Base-by-base conservation (phyloP, 2,329 filamentous ascomycete species). In the Ophiocordyceps australis region DNA sequence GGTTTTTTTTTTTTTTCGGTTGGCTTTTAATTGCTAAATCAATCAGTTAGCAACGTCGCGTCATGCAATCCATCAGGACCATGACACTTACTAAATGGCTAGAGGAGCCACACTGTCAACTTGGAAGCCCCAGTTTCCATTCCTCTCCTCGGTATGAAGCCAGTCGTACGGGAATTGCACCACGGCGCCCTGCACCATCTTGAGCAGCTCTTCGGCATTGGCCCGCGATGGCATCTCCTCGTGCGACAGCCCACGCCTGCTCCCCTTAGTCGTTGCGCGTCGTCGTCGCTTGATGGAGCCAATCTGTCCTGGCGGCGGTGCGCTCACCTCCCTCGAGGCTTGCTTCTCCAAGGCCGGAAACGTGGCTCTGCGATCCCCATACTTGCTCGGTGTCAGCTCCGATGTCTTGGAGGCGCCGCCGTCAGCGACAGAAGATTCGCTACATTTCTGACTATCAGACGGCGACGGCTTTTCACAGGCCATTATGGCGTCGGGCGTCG, bases 161-260 rank as follows among this genome's bases (percentile, higher is more conserved):
- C 91, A 98, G 42, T 98, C 82, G 50, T 95, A 93, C 5, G 89
- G 89, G 59, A 91, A 98, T 35, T 81, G 58, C 15, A 98, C 85
- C 27, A 98, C 50, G 45, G 85, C 74, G 2, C 89, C 89, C 49
- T 95, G 86, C 15, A 89, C 66, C 55, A 89, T 55, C 34, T 70
- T 67, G 36, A 94, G 57, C 37, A 95, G 52, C 38, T 80, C 76
- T 45, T 92, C 85, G 2, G 83, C 80, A 36, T 91, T 80, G 5
- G 65, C 63, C 28, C 68, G 69, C 16, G 66, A 63, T 27, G 94
- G 61, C 36, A 94, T 57, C 26, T 92, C 82, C 33, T 93, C 85
- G 2, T 62, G 62, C 28, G 64, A 57, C 36, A 74, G 69, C 2
- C 68, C 68, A 22, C 69, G 65, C 17, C 67, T 66, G 38, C 68